Conservation (phyloP, 202 grass and related monocot genomes). For the Setaria italica region DNA sequence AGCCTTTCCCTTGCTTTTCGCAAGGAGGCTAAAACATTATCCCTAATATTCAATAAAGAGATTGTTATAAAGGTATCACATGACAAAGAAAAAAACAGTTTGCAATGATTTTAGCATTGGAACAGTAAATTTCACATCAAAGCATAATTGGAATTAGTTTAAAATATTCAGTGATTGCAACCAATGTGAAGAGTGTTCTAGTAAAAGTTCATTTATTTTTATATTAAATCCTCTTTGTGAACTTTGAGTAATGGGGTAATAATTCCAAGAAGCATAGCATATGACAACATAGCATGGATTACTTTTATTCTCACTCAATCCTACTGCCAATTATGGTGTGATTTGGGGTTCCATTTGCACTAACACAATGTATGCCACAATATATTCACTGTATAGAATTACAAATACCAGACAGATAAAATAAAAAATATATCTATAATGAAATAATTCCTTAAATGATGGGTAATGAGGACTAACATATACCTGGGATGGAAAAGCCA, state of each 20-base stretch:
- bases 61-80: not conserved
- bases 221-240: not conserved
- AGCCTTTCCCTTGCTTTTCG: not conserved
- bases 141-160: not conserved
- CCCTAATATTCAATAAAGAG: not conserved
- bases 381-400: constrained; percentile 31
- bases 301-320: constrained; percentile 2
- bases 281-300: constrained; percentile 1
- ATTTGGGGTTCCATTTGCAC: constrained; percentile 9
- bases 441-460: constrained; percentile 29
- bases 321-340: not conserved
- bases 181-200: not conserved
- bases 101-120: not conserved
- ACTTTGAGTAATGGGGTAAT: constrained; percentile 6
- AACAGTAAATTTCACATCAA: not conserved
- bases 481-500: constrained; percentile 94
- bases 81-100: not conserved
- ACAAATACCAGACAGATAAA: not conserved
- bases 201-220: not conserved
- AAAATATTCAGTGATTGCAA: constrained; percentile 2
- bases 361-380: constrained; percentile 4
- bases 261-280: constrained; percentile 20
- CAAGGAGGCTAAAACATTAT: not conserved
- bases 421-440: not conserved
- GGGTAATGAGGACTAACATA: constrained; percentile 25